phyloP scores from a whole-genome alignment of 2,329 filamentous ascomycete species.

The Xylariaceae sp. region DNA sequence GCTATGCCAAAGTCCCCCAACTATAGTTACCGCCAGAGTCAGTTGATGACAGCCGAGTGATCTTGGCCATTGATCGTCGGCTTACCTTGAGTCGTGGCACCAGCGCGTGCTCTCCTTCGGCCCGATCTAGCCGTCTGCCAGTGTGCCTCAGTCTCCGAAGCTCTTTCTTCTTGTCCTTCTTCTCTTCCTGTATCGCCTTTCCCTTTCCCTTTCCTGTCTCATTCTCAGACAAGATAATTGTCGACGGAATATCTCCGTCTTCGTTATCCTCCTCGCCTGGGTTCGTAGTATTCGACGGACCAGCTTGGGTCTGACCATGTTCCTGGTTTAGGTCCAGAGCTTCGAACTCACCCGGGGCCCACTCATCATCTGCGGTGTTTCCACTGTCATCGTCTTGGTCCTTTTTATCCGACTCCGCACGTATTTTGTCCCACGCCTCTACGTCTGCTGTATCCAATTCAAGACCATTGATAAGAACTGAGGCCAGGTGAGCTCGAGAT shows the following conservation, averaged over 20 bases:
- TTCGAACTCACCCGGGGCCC: no score
- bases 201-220: no score
- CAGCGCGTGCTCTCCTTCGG: slow-evolving; percentile 7
- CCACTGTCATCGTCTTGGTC: not conserved
- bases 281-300: no score
- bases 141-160: not conserved
- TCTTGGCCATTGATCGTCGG: not conserved
- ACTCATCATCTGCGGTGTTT: not conserved
- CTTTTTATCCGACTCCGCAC: not conserved
- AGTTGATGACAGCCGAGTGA: not conserved
- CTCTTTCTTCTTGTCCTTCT: not conserved
- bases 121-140: slow-evolving; percentile 1
- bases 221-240: no score
- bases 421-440: not conserved
- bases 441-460: slow-evolving; percentile 4
- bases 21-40: slow-evolving; percentile 5
- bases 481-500: not conserved
- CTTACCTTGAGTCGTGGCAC: slow-evolving; percentile 14
- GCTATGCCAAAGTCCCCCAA: slow-evolving; percentile 20
- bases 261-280: no score
- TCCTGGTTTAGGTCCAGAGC: no score
- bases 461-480: slow-evolving; percentile 16
- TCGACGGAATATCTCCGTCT: no score
- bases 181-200: no score
- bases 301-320: no score